Evolutionary conservation across 331 rosid genomes (phyloP).

Genomic region (Rosa hybrid): DNA sequence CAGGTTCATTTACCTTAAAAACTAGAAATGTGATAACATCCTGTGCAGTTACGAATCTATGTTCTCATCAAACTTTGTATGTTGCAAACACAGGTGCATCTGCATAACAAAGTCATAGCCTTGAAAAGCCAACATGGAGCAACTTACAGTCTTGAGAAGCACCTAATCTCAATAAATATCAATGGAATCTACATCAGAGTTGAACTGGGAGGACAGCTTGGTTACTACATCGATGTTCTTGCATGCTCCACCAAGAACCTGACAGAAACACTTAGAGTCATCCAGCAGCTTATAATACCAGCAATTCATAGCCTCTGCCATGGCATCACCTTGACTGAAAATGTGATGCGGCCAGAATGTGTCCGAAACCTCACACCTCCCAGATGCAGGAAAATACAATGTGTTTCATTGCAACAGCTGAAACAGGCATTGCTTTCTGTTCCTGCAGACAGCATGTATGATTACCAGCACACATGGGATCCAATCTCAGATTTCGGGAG

Average conservation of each 20-base stretch:
- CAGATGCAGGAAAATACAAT: conserved; percentile 68
- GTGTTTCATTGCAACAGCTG: conserved; percentile 63
- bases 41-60: not conserved
- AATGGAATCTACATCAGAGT: conserved; percentile 85
- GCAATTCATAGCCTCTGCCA: conserved; percentile 83
- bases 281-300: conserved; percentile 55
- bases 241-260: conserved; percentile 54
- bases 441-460: conserved; percentile 94
- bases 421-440: conserved; percentile 81
- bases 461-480: conserved; percentile 94
- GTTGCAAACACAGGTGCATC: conserved; percentile 68
- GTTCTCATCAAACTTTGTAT: conserved; percentile 30
- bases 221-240: conserved; percentile 59
- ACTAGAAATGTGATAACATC: conserved; percentile 6
- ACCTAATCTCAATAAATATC: conserved; percentile 72
- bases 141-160: conserved; percentile 85
- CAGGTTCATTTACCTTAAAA: not conserved
- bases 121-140: conserved; percentile 82
- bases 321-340: conserved; percentile 77
- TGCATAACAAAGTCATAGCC: conserved; percentile 74
- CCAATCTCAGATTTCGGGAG: conserved; percentile 61
- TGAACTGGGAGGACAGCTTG: conserved; percentile 85
- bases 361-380: conserved; percentile 76
- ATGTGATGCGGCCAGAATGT: conserved; percentile 82
- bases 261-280: conserved; percentile 48